These are phyloP conservation scores for Raddia distichophylla DNA, from an alignment of 176 grass and related monocot species.

Conservation along the genomic window DNA sequence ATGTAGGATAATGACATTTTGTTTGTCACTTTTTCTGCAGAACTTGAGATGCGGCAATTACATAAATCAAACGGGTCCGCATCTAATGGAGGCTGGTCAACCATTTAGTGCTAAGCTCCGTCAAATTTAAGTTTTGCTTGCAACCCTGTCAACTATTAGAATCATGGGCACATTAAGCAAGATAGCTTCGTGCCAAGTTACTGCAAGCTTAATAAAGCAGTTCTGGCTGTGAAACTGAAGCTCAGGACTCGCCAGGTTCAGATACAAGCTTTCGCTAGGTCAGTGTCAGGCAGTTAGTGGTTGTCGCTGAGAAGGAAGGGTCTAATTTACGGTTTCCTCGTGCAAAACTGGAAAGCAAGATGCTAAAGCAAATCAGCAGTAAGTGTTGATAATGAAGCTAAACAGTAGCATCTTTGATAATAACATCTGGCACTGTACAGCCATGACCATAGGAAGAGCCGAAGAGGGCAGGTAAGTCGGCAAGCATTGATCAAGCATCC, in stretches of 20 bases:
- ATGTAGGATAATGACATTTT: too few species aligned
- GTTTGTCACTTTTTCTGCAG: too few species aligned
- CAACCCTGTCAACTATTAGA: background rate
- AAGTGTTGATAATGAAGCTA: background rate
- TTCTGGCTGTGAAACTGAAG: background rate
- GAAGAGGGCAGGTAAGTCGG: background rate
- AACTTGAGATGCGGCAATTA: too few species aligned
- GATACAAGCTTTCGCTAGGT: background rate
- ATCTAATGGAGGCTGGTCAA: background rate
- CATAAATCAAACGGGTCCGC: background rate
- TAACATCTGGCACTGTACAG: constrained; percentile 2
- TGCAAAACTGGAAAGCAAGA: background rate
- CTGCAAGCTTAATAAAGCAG: background rate
- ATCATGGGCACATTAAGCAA: background rate
- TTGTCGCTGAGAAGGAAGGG: background rate
- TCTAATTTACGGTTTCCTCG: background rate
- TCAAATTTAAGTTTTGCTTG: background rate
- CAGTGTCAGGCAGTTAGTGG: constrained; percentile 13
- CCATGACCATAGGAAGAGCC: background rate
- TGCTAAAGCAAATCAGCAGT: background rate
- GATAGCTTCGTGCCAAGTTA: background rate
- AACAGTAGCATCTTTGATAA: background rate
- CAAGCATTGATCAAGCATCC: background rate
- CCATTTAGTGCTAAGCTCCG: background rate
- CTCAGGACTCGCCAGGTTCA: background rate